These are phyloP conservation scores for Chamaecyparis obtusa DNA, from an alignment of 75 land plant genomes.

Conservation along the genomic window DNA sequence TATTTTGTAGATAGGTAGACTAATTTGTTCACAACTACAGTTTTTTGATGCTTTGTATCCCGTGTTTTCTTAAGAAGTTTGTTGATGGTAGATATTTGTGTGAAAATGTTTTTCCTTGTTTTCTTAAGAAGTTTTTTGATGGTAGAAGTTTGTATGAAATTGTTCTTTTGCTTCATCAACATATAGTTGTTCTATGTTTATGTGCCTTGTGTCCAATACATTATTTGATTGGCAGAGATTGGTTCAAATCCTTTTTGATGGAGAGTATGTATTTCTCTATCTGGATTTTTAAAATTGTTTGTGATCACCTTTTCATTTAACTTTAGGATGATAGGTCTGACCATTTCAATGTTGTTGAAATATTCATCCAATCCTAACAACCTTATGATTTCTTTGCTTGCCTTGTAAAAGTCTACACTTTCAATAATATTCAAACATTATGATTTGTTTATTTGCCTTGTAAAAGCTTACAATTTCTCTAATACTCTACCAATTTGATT, in stretches of 20 bases:
- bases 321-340: not conserved
- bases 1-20: constrained; percentile 80
- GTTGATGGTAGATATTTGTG: not conserved
- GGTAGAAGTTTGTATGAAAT: not conserved
- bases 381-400: too few species aligned
- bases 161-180: not conserved
- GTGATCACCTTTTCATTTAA: not conserved
- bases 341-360: not conserved
- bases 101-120: not conserved
- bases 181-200: not conserved
- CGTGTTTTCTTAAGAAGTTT: not conserved
- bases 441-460: not conserved
- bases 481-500: not conserved
- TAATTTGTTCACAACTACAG: not conserved
- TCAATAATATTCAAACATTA: too few species aligned
- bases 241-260: not conserved
- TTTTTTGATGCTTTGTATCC: not conserved
- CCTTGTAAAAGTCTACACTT: too few species aligned
- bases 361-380: not conserved
- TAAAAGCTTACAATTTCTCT: not conserved
- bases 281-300: not conserved
- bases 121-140: not conserved
- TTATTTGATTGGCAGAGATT: not conserved
- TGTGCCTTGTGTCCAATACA: not conserved
- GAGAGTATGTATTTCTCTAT: not conserved